These are phyloP conservation scores for Alternaria sp. DNA, from an alignment of 2,329 filamentous ascomycete genomes.

Conservation along the genomic window DNA sequence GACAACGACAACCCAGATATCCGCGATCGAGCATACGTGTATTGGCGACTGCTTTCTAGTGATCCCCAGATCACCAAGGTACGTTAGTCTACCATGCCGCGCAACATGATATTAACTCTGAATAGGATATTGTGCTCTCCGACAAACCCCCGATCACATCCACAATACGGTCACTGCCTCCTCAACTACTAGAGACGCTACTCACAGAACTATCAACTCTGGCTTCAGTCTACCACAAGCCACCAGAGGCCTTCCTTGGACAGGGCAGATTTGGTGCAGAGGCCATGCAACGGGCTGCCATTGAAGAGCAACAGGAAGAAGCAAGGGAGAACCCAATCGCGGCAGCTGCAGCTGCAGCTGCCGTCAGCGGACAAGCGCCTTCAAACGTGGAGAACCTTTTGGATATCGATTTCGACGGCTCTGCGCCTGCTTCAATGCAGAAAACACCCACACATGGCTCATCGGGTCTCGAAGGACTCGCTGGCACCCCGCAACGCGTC, in stretches of 20 bases:
- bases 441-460: slow-evolving; percentile 61
- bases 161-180: slow-evolving; percentile 88
- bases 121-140: slow-evolving; percentile 82
- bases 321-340: slow-evolving; percentile 93
- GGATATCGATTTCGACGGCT: slow-evolving; percentile 95
- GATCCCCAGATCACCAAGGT: slow-evolving; percentile 90
- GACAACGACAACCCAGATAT: slow-evolving; percentile 99
- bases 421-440: slow-evolving; percentile 85
- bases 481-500: slow-evolving; percentile 72
- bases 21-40: slow-evolving; percentile 94
- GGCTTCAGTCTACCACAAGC: slow-evolving; percentile 98
- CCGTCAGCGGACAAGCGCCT: slow-evolving; percentile 63
- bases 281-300: slow-evolving; percentile 91
- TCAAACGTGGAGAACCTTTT: slow-evolving; percentile 92
- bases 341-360: slow-evolving; percentile 75
- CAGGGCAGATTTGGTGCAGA: slow-evolving; percentile 93
- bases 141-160: slow-evolving; percentile 93
- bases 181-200: slow-evolving; percentile 85
- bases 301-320: slow-evolving; percentile 94
- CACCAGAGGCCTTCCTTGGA: slow-evolving; percentile 95
- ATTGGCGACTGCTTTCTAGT: slow-evolving; percentile 94
- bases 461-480: slow-evolving; percentile 60
- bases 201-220: slow-evolving; percentile 90
- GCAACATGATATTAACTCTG: slow-evolving; percentile 5
- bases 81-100: slow-evolving; percentile 24